Evolutionary conservation across 2,329 filamentous ascomycete species (phyloP), one percentile per base, ranked within the genome.

Genomic region (Torrubiella hemipterigena): DNA sequence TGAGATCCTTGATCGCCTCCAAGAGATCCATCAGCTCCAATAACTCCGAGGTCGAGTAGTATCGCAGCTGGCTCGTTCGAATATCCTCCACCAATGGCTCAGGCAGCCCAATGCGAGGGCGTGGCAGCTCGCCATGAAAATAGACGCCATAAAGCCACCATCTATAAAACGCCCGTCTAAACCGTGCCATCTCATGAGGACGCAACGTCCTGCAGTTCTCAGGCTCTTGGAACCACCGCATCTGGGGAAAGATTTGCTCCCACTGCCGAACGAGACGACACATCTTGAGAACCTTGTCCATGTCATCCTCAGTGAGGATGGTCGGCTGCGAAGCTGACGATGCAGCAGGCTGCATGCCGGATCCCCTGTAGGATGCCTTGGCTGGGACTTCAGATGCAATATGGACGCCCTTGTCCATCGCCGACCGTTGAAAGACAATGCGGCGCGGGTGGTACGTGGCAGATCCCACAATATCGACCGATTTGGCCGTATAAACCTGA

Each of bases 101-200:
- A 1, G 57, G 57, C 27, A 55, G 48, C 3, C 54, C 55, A 24
- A 49, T 33, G 7, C 52, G 50, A 4, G 57, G 57, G 17, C 52
- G 47, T 8, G 51, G 55, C 21, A 51, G 48, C 19, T 59, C 57
- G 9, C 59, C 59, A 28, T 73, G 67, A 36, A 71, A 71, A 37
- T 67, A 63, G 20, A 58, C 56, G 6, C 64, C 56, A 38, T 66
- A 73, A 4, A 68, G 52, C 66, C 67, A 70, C 67, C 67, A 73
- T 19, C 56, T 50, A 30, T 67, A 69, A 18, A 73, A 46, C 1
- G 64, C 67, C 37, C 58, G 56, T 5, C 69, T 60, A 30, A 71
- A 54, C 29, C 66, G 58, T n/a, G 47, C 39, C 17, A 53, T 52
- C 42, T 73, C 69, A 17, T 55, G 47, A 0, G 45, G 31, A 7